Evolutionary conservation across 2,329 filamentous ascomycete species (phyloP).

Genomic region (Neobulgaria alba): DNA sequence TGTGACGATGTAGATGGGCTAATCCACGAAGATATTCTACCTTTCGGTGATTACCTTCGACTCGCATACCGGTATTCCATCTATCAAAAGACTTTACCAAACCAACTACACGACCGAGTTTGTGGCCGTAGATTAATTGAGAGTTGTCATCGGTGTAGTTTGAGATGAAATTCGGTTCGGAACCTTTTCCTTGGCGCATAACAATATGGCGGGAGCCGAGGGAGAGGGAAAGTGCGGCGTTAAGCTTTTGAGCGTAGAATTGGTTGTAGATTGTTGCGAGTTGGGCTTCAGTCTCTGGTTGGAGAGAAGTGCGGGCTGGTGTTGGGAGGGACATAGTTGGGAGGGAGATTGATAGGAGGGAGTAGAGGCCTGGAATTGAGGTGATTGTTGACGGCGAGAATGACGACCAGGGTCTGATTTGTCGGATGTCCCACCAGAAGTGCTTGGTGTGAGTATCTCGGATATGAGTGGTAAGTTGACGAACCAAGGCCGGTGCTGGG

Average conservation of each 20-base stretch:
- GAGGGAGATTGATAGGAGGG: constrained; percentile 64
- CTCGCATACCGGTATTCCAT: constrained; percentile 92
- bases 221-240: constrained; percentile 70
- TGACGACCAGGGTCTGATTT: constrained; percentile 71
- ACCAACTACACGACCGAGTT: constrained; percentile 62
- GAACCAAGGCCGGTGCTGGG: constrained; percentile 73
- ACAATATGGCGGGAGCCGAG: constrained; percentile 54
- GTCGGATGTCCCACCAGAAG: constrained; percentile 95
- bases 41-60: constrained; percentile 73
- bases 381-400: constrained; percentile 69
- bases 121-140: constrained; percentile 36
- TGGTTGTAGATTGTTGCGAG: constrained; percentile 56
- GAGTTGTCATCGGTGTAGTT: constrained; percentile 44
- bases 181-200: constrained; percentile 26
- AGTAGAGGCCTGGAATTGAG: constrained; percentile 61
- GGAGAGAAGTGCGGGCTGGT: constrained; percentile 39
- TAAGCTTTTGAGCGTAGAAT: constrained; percentile 80
- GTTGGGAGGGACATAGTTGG: constrained; percentile 51
- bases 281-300: constrained; percentile 70
- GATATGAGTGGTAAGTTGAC: constrained; percentile 62
- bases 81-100: constrained; percentile 88
- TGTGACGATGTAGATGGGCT: constrained; percentile 76
- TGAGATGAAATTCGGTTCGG: constrained; percentile 36
- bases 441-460: constrained; percentile 64
- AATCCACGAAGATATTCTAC: constrained; percentile 85